Evolutionary conservation across 2,329 filamentous ascomycete genomes (phyloP).

Genomic region (Alternaria dauci): DNA sequence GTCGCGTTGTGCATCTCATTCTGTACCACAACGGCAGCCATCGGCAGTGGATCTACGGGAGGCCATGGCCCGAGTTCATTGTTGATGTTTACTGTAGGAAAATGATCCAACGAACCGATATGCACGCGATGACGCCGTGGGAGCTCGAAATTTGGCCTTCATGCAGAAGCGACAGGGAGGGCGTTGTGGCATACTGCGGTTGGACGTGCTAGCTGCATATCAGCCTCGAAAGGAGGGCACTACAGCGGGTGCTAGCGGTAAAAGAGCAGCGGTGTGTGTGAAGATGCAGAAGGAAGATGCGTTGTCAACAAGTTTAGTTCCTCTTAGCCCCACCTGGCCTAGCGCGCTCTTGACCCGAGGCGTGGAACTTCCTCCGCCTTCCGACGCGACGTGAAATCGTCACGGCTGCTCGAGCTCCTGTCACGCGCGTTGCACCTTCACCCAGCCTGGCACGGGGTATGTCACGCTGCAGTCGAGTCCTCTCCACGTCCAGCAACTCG

Average conservation of each 20-base stretch:
- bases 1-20: constrained; percentile 26
- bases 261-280: constrained; percentile 22
- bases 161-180: constrained; percentile 39
- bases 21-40: constrained; percentile 25
- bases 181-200: constrained; percentile 45
- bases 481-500: constrained; percentile 28
- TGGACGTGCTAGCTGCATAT: constrained; percentile 40
- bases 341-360: constrained; percentile 6
- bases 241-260: constrained; percentile 21
- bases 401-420: constrained; percentile 6
- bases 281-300: constrained; percentile 19
- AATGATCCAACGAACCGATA: constrained; percentile 28
- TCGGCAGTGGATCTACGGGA: constrained; percentile 23
- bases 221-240: constrained; percentile 28
- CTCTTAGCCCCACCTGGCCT: constrained; percentile 4
- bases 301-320: constrained; percentile 12
- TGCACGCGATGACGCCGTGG: constrained; percentile 32
- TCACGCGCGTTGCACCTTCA: constrained; percentile 19
- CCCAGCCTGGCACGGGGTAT: constrained; percentile 38
- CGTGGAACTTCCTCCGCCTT: constrained; percentile 5
- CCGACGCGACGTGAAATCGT: constrained; percentile 7
- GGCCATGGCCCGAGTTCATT: constrained; percentile 20
- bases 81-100: constrained; percentile 19
- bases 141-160: constrained; percentile 30
- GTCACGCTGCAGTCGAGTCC: constrained; percentile 32